Percentiles rank a stretch among this genome's conserved stretches.
These are phyloP conservation scores for Ganoderma boninense DNA, from an alignment of 1,284 basidiomycete genomes.

Conservation along the genomic window DNA sequence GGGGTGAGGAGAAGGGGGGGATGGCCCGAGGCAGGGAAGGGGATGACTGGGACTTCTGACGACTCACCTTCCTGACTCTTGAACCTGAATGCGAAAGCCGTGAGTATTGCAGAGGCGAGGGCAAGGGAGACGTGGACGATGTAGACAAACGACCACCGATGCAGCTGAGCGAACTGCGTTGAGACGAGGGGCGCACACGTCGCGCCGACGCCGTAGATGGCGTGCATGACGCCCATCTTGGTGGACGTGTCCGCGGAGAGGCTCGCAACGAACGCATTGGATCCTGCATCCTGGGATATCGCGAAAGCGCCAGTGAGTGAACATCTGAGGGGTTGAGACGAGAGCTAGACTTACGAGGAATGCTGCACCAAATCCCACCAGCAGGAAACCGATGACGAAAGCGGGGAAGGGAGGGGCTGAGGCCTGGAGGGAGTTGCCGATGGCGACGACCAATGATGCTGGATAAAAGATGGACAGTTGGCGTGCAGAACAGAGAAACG, in stretches of 20 bases:
- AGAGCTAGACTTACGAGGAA: slow-evolving; percentile 57
- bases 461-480: not conserved
- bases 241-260: slow-evolving; percentile 51
- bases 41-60: no score
- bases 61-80: slow-evolving; percentile 59
- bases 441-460: slow-evolving; percentile 40
- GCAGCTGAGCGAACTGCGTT: slow-evolving; percentile 64
- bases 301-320: no score
- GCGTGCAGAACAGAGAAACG: no score
- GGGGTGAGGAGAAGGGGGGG: no score
- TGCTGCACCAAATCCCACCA: slow-evolving; percentile 71
- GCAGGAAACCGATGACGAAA: slow-evolving; percentile 61
- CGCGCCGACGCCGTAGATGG: slow-evolving; percentile 58
- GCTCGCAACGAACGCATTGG: slow-evolving; percentile 59
- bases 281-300: slow-evolving; percentile 54
- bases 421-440: slow-evolving; percentile 64
- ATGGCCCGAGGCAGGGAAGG: no score
- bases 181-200: slow-evolving; percentile 65
- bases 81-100: slow-evolving; percentile 59
- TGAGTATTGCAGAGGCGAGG: slow-evolving; percentile 50
- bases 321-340: no score
- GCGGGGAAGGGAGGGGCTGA: slow-evolving; percentile 70
- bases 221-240: slow-evolving; percentile 73
- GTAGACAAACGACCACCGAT: slow-evolving; percentile 69
- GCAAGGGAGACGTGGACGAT: slow-evolving; percentile 65